A percentile compares a stretch with the other conserved stretches of the same genome.
Evolutionary conservation across 208 protist genomes (phyloP).

Genomic region (Leishmania arabica): DNA sequence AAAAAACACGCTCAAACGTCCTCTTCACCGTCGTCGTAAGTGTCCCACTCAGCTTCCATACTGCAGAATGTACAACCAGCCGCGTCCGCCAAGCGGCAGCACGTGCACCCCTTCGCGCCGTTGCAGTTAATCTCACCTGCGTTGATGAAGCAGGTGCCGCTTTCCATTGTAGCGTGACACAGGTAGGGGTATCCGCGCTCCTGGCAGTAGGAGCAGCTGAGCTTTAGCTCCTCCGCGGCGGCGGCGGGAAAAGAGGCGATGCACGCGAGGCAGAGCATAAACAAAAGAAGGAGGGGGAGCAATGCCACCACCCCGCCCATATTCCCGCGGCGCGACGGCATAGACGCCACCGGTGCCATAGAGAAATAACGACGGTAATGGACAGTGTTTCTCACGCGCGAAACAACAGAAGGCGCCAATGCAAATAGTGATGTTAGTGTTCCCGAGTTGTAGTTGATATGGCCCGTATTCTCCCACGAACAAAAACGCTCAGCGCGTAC

Average conservation of each 20-base stretch:
- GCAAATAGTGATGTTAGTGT: background rate
- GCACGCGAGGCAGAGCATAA: background rate
- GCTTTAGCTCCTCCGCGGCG: background rate
- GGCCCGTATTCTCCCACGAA: background rate
- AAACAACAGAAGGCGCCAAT: background rate
- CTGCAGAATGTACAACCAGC: conserved; percentile 37
- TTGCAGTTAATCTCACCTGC: conserved; percentile 28
- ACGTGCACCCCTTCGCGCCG: conserved; percentile 28
- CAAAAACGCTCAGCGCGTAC: background rate
- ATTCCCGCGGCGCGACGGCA: background rate
- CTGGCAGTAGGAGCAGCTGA: conserved; percentile 42
- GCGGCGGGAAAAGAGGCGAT: background rate
- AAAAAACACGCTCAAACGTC: conserved; percentile 10
- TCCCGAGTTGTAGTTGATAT: background rate
- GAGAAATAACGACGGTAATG: background rate
- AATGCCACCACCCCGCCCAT: background rate
- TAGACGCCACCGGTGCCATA: background rate
- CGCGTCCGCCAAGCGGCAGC: conserved; percentile 27
- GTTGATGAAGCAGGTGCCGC: conserved; percentile 29
- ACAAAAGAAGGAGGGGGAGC: background rate
- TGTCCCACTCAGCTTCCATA: conserved; percentile 33
- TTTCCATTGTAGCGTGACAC: conserved; percentile 33
- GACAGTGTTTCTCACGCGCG: background rate
- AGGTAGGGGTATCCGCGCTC: conserved; percentile 51
- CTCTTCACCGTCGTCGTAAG: conserved; percentile 29